A percentile compares a stretch with the other conserved stretches of the same genome.
These are phyloP conservation scores for Penicillium coffeae DNA, from an alignment of 495 filamentous ascomycete species.

Conservation along the genomic window DNA sequence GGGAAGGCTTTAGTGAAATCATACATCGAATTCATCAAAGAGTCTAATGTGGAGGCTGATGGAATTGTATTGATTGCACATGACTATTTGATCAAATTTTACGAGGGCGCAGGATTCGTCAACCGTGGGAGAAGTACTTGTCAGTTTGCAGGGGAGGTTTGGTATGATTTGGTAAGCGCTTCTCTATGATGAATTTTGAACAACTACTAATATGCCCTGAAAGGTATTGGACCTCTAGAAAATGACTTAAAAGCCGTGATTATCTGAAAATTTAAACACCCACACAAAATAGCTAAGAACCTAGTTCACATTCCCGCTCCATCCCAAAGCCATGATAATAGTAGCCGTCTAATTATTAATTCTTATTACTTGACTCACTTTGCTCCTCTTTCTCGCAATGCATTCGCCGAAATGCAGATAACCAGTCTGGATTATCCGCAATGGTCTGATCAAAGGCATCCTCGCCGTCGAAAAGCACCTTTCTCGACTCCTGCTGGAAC, in stretches of 20 bases:
- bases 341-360: too few relatives aligned
- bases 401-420: conserved; percentile 51
- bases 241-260: too few relatives aligned
- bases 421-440: conserved; percentile 55
- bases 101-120: conserved; percentile 21
- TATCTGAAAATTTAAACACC: too few relatives aligned
- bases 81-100: conserved; percentile 22
- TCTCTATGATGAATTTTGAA: neutral
- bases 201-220: neutral
- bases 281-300: too few relatives aligned
- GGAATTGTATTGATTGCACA: conserved; percentile 18
- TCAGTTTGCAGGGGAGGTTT: conserved; percentile 16
- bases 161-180: conserved; percentile 21
- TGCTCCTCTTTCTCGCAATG: conserved; percentile 3
- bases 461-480: conserved; percentile 56
- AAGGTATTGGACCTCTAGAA: too few relatives aligned
- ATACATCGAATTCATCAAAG: conserved; percentile 18
- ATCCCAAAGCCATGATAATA: too few relatives aligned
- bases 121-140: conserved; percentile 13
- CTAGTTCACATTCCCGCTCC: too few relatives aligned
- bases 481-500: conserved; percentile 43
- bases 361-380: neutral
- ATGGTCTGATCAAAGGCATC: conserved; percentile 64
- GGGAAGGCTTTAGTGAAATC: conserved; percentile 17
- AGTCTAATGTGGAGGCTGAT: neutral